Evolutionary conservation across 2,329 filamentous ascomycete species (phyloP).

Genomic region (Meredithiella fracta): DNA sequence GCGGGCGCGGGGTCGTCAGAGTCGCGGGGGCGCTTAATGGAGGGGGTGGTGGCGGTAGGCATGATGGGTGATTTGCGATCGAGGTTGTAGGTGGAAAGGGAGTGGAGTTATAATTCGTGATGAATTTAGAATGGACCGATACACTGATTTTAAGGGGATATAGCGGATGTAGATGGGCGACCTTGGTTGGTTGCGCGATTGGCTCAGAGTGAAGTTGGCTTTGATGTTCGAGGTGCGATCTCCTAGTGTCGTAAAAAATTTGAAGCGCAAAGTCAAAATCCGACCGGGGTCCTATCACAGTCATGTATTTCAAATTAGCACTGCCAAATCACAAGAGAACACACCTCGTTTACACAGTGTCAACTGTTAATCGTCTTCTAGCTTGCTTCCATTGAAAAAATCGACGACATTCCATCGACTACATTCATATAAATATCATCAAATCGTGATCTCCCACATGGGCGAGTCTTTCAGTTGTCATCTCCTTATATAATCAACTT

Average conservation of each 20-base stretch:
- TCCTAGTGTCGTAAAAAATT: constrained; percentile 11
- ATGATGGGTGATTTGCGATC: not conserved
- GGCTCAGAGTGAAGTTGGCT: not conserved
- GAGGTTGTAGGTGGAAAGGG: not conserved
- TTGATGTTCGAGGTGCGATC: not conserved
- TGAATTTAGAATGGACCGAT: not conserved
- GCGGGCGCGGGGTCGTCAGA: constrained; percentile 5
- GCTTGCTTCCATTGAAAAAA: not conserved
- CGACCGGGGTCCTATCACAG: not conserved
- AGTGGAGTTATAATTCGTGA: not conserved
- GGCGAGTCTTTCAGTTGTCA: not conserved
- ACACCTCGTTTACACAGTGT: not conserved
- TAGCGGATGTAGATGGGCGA: not conserved
- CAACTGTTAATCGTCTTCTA: not conserved
- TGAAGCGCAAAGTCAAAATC: constrained; percentile 8
- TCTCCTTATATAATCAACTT: not conserved
- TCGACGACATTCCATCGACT: not conserved
- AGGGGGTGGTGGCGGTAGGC: constrained; percentile 20
- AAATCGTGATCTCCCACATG: not conserved
- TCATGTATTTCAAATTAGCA: not conserved
- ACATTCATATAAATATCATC: not conserved
- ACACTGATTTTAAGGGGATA: no score
- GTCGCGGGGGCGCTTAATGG: constrained; percentile 39
- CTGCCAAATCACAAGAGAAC: not conserved
- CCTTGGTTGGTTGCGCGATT: not conserved